Evolutionary conservation across 2,329 filamentous ascomycete genomes (phyloP), one percentile per base, ranked within the genome.

Genomic region (Escovopsis sp.): DNA sequence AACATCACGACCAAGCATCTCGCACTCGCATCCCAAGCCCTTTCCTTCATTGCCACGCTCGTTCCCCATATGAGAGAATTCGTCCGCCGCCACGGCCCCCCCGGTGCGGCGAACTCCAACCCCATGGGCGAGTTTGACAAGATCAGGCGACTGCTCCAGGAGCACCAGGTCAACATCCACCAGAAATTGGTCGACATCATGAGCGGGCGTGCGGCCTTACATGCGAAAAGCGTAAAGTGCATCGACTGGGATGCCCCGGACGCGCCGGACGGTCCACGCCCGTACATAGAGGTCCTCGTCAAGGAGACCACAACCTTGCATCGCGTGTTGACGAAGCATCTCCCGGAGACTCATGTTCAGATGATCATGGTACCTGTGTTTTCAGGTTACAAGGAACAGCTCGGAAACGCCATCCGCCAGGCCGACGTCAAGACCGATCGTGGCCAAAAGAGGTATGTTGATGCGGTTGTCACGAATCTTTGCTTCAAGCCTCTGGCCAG

Each of bases 1-100:
- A 94, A 94, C 50, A 98, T 98, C 53, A 94, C 84, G 1, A 94
- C 90, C 1, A 90, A 90, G 48, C 88, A 98, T 57, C 70, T 98
- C 2, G 87, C 90, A 0, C 73, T 96, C 14, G 87, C 90, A 3
- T 87, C 82, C 0, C 88, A 94, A 55, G 82, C 87, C 0, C 61
- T 96, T 15, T 79, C 80, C 31, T 94, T 98, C 53, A 76, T 93
- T 31, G 81, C 87, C 17, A 76, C 84, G 0, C 65, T 96, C 2
- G 78, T 94, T 4, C 88, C 90, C 0, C 87, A 96, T 51, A 70
- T 94, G 19, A 76, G 88, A 31, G 90, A 96, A 57, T 94, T 92
- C 46, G 76, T 92, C 16, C 79, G 90, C 10, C 76, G 90, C 2
- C 83, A 93, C 48, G 66, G 63, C 5, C 65, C 64, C 9, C 62